Evolutionary conservation across 75 land plant species (phyloP).

Genomic region (Picea sitchensis): DNA sequence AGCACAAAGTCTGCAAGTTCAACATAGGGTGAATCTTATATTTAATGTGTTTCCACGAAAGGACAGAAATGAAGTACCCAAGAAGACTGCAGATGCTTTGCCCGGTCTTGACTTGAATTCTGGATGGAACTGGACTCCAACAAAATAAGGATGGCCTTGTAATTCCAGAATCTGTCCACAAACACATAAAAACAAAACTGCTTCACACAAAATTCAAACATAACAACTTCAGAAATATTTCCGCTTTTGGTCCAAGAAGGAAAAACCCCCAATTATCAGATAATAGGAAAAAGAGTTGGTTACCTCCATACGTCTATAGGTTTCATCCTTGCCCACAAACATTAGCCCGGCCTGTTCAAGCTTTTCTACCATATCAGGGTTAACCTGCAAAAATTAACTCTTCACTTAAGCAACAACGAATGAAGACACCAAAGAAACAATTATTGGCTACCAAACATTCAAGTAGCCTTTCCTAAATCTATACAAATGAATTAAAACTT

Average conservation of each 20-base stretch:
- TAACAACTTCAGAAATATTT: background rate
- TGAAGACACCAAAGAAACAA: background rate
- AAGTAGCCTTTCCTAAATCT: background rate
- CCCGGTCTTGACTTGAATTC: conserved; percentile 97
- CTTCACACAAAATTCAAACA: background rate
- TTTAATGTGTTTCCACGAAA: background rate
- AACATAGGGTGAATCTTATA: background rate
- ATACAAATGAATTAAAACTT: background rate
- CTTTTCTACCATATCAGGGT: conserved; percentile 66
- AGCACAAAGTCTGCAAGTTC: background rate
- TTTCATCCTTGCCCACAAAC: conserved; percentile 86
- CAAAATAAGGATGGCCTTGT: conserved; percentile 67
- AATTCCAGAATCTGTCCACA: conserved; percentile 78
- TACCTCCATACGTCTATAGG: conserved; percentile 75
- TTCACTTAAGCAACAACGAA: background rate
- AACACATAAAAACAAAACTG: background rate
- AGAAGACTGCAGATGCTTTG: conserved; percentile 77
- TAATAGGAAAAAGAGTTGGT: background rate
- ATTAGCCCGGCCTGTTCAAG: conserved; percentile 65
- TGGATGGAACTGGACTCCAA: conserved; percentile 96
- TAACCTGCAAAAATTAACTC: conserved; percentile 53
- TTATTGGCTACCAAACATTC: background rate
- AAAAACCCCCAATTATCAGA: background rate
- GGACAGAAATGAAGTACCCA: conserved; percentile 41
- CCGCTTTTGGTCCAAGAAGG: background rate